Evolutionary conservation across 805 yeast species (phyloP), one percentile per base, ranked within the genome.

Genomic region (Cyberlindnera samutprakarnensis): DNA sequence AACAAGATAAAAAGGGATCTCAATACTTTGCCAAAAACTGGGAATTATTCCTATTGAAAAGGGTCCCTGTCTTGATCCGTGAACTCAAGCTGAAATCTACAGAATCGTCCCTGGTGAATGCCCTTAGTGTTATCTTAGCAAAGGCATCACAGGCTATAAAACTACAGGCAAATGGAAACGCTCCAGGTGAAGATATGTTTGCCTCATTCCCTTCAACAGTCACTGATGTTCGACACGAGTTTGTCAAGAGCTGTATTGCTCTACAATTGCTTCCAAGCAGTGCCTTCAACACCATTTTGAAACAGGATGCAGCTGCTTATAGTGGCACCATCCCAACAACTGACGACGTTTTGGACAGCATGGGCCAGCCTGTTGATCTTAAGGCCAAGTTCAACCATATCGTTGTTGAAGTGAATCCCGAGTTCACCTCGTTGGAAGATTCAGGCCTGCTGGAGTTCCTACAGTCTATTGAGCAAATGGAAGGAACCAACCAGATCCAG

Each of bases 391-490:
- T 67, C 15, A 37, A 38, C 7, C 40, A 53, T 26, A 44, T 53
- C 1, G 42, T 65, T 10, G 30, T 52, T 20, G 66, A 62, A 23
- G 58, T 62, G 7, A 61, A 68, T 32, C 67, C 69, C 13, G 78
- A 72, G 35, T 65, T 68, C 39, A 61, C 61, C 2, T 53, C 72
- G 0, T 53, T 65, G 18, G 69, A 78, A 28, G 75, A 70, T 36
- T 72, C 84, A 7, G 62, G 70, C 30, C 49, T 81, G 51, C 34
- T 64, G 39, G 62, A 68, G 44, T 55, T 80, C 57, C 36, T 82
- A 38, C 46, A 53, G 35, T 43, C 65, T 51, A 58, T 80, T 57
- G 55, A 58, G 13, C 54, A 54, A 38, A 47, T 73, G 56, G 55
- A 77, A 40, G 60, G 69, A 30, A 43, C 68, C 31, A 49, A 68